Evolutionary conservation across 345 rosid genomes (phyloP).

Genomic region (Camelina hispida): DNA sequence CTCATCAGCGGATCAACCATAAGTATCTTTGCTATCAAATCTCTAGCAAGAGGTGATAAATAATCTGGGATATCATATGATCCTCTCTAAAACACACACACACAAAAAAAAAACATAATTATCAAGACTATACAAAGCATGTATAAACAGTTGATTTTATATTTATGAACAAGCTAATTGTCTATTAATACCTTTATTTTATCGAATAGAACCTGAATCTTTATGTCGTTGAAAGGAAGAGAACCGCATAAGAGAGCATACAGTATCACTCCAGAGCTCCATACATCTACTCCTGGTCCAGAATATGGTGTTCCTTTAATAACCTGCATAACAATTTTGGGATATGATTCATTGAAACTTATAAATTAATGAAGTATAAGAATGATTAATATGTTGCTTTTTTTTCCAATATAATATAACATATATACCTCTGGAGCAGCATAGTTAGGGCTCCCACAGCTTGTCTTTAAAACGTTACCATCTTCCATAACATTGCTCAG

Average conservation of each 20-base stretch:
- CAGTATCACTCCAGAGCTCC: conserved; percentile 93
- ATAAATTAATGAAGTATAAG: not conserved
- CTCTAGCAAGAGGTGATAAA: conserved; percentile 76
- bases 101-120: not conserved
- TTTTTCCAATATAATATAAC: not conserved
- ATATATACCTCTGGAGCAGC: conserved; percentile 68
- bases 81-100: conserved; percentile 56
- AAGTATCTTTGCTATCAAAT: conserved; percentile 86
- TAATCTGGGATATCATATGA: conserved; percentile 82
- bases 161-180: not conserved
- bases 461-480: conserved; percentile 82
- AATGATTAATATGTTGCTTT: not conserved
- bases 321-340: conserved; percentile 49
- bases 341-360: not conserved
- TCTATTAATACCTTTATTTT: conserved; percentile 67
- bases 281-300: conserved; percentile 93
- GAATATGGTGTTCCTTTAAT: conserved; percentile 58
- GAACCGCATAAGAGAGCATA: conserved; percentile 84
- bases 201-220: conserved; percentile 65
- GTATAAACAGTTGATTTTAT: not conserved
- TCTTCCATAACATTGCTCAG: conserved; percentile 84
- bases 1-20: conserved; percentile 84
- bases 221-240: conserved; percentile 86
- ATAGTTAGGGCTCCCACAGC: conserved; percentile 95
- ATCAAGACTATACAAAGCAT: not conserved